Evolutionary conservation across 257 asterid genomes (phyloP), one percentile per base, ranked within the genome.

Genomic region (Haberlea rhodopensis): DNA sequence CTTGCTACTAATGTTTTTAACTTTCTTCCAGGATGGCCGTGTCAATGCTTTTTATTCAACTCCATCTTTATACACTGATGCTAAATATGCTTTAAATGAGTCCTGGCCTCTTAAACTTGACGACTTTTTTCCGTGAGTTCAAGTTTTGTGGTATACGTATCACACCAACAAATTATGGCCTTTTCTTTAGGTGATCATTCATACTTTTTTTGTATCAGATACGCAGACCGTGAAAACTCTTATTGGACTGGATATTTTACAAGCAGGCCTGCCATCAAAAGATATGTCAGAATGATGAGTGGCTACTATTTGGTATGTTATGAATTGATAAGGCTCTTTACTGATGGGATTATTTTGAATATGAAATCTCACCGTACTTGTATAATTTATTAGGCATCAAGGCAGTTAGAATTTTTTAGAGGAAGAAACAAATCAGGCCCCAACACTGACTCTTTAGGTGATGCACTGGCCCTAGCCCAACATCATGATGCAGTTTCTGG

Each of bases 231-330:
- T 52, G 62, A 68, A 68, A 82, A 94, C 83, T 92, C 83, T 75
- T 94, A 90, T 71, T 92, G 99, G 99, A 92, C 99, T 23, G 99
- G 99, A 61, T 92, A 92, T 75, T 92, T 89, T 80, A 85, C 97
- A 20, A 94, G 99, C 71, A 76, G 99, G 65, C 95, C 99, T 28
- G 84, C 86, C 77, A 9, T 86, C 70, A 94, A 94, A 80, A 80
- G 88, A 75, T 94, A 84, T 71, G 95, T 86, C 74, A 86, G 99
- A 84, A 64, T 21, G 73, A 61, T 90, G 88, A 86, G 97, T 78
- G 97, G 89, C 75, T 94, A 94, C 77, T 88, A 85, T 76, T 67
- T 94, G 95, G 99, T 89, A 71, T 26, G 79, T 57, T 53, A 20
- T 60, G 62, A 53, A 57, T 68, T 25, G 46, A 29, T 25, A 24